Evolutionary conservation across 83 land plant species (phyloP).

Genomic region (Diphasiastrum complanatum): DNA sequence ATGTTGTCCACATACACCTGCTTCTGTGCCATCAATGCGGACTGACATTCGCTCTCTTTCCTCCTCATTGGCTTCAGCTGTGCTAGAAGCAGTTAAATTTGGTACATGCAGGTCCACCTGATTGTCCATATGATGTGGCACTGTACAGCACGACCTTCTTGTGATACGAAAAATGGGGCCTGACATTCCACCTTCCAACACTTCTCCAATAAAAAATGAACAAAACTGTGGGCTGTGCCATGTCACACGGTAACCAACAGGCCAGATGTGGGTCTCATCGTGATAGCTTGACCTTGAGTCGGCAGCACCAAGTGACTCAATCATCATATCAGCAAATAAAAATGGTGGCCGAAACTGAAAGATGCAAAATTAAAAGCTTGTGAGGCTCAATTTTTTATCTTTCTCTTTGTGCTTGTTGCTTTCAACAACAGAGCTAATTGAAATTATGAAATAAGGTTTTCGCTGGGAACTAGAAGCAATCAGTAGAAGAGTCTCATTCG

Average conservation of each 20-base stretch:
- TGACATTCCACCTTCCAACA: slow-evolving; percentile 60
- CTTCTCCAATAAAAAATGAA: slow-evolving; percentile 67
- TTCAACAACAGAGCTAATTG: too few species aligned
- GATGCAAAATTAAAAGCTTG: too few species aligned
- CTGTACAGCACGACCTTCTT: slow-evolving; percentile 47
- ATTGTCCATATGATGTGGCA: background rate
- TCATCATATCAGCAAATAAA: slow-evolving; percentile 59
- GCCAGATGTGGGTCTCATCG: slow-evolving; percentile 50
- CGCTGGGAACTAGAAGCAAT: too few species aligned
- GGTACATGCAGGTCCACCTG: background rate
- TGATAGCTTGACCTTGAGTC: slow-evolving; percentile 54
- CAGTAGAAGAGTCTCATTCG: too few species aligned
- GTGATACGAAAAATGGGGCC: slow-evolving; percentile 73
- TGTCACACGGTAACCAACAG: slow-evolving; percentile 60
- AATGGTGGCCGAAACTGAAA: slow-evolving; percentile 66
- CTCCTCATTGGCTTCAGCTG: slow-evolving; percentile 32
- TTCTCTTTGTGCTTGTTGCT: too few species aligned
- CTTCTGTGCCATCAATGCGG: too few species aligned
- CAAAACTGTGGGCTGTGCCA: slow-evolving; percentile 86
- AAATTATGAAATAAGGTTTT: too few species aligned
- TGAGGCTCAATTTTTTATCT: too few species aligned
- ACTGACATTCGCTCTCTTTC: too few species aligned
- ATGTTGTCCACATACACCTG: too few species aligned
- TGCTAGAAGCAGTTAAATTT: background rate
- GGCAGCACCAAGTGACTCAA: slow-evolving; percentile 54